Percentiles rank a stretch among this genome's conserved stretches.
Evolutionary conservation across 2,329 filamentous ascomycete species (phyloP).

Genomic region (Microcera coccophila): DNA sequence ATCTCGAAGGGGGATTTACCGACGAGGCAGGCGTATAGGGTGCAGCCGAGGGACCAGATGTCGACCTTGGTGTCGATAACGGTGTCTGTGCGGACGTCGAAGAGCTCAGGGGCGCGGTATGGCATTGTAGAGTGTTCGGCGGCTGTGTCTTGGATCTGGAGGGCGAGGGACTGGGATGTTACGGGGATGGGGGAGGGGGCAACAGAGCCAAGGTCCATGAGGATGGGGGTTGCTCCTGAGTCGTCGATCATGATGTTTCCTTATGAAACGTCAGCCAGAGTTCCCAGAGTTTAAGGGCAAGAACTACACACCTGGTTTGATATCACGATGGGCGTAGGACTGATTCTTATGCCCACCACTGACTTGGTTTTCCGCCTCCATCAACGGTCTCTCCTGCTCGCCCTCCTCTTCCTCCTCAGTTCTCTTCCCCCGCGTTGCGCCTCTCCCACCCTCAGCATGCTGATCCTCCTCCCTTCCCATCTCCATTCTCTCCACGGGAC

Average conservation of each 20-base stretch:
- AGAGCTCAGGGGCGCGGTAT: conserved; percentile 94
- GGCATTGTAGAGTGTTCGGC: conserved; percentile 98
- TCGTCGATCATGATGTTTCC: conserved; percentile 99
- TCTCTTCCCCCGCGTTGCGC: conserved; percentile 36
- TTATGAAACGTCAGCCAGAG: conserved; percentile 25
- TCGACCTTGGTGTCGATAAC: conserved; percentile 95
- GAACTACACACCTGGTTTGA: conserved; percentile 77
- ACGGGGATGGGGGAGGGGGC: conserved; percentile 83
- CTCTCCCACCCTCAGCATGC: conserved; percentile 26
- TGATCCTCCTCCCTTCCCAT: conserved; percentile 44
- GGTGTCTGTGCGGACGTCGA: conserved; percentile 92
- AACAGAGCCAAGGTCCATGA: conserved; percentile 96
- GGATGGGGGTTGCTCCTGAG: conserved; percentile 78
- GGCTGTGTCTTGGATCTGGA: conserved; percentile 89
- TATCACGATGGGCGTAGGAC: conserved; percentile 91
- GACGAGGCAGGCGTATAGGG: conserved; percentile 93
- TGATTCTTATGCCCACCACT: conserved; percentile 59
- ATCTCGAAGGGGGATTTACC: conserved; percentile 97
- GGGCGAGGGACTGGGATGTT: conserved; percentile 81
- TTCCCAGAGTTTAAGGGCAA: neutral
- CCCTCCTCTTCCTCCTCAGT: conserved; percentile 66
- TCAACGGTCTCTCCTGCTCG: conserved; percentile 75
- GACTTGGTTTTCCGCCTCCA: conserved; percentile 69
- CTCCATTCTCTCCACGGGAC: conserved; percentile 49
- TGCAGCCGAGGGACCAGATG: conserved; percentile 96